Conservation (phyloP, 1,139 yeast species). For the Blastobotrys elegans region DNA sequence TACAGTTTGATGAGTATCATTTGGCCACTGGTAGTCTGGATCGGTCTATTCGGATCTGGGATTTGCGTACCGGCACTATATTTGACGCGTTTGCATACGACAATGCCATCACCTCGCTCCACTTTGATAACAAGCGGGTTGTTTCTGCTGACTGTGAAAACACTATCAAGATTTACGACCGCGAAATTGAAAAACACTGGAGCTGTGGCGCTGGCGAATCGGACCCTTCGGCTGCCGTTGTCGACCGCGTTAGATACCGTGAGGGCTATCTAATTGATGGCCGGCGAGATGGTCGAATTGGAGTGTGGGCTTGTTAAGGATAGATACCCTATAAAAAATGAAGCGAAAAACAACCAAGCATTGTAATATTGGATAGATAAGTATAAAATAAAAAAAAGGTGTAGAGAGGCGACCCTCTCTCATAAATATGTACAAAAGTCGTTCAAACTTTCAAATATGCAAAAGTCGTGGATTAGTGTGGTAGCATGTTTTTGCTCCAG, state of each 20-base stretch:
- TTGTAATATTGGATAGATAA: neutral
- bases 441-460: too few relatives aligned
- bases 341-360: neutral
- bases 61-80: conserved; percentile 59
- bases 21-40: conserved; percentile 63
- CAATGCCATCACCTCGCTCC: conserved; percentile 46
- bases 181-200: conserved; percentile 50
- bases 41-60: conserved; percentile 66
- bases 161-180: conserved; percentile 51
- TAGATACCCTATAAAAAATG: too few relatives aligned
- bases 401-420: too few relatives aligned
- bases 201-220: conserved; percentile 42
- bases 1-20: conserved; percentile 62
- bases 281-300: conserved; percentile 50
- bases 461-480: too few relatives aligned
- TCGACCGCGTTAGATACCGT: conserved; percentile 45
- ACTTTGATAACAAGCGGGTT: conserved; percentile 52
- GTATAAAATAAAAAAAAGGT: neutral
- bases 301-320: conserved; percentile 52
- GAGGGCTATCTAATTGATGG: conserved; percentile 65
- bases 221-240: conserved; percentile 29
- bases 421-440: too few relatives aligned
- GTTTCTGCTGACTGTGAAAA: conserved; percentile 48
- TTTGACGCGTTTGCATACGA: conserved; percentile 56
- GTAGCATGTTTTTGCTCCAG: too few relatives aligned